Base-by-base conservation (phyloP, 345 rosid genomes). In the Gossypium sturtianum region DNA sequence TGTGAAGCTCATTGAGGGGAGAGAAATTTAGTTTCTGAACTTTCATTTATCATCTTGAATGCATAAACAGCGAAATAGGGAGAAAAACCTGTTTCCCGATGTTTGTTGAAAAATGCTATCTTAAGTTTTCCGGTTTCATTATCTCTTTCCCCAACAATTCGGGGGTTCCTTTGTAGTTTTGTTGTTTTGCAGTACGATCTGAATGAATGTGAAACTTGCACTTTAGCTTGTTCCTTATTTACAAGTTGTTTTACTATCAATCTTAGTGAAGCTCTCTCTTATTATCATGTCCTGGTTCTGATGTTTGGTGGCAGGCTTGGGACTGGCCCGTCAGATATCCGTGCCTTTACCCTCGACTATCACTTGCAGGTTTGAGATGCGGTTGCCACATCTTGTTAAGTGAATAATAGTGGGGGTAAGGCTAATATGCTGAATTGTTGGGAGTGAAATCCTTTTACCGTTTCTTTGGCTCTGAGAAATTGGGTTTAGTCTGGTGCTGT, bases 251-350 rank as follows among this genome's bases (percentile, higher is more conserved):
- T 41, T 2, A 13, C 54, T 71, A 19, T 43, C 52, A 58, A 59
- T 47, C 56, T 19, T 71, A 3, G 43, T 22, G 29, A 65, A 20
- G 59, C 69, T 73, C 19, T 63, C 68, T 75, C 23, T 59, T 16
- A 59, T 17, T n/a, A 27, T 56, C 17, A 34, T 54, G 56, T 73
- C 74, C 56, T 3, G 71, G 60, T 77, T 66, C 20, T 41, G 59
- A 58, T 75, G 51, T 58, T 68, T 61, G 22, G 9, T 75, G 78
- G 76, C 89, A 94, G 97, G 88, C 97, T 94, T 19, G 97, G 97
- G 75, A 86, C 97, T 23, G 86, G 92, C 78, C 93, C 98, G 65
- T 92, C 97, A 17, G 97, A 92, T 78, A 89, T 89, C n/a, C 86
- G 80, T 0, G 93, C 95, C 75, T 90, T 81, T 57, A 82, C 89